Evolutionary conservation across 2,329 filamentous ascomycete genomes (phyloP).

Genomic region (Monosporascus sp.): DNA sequence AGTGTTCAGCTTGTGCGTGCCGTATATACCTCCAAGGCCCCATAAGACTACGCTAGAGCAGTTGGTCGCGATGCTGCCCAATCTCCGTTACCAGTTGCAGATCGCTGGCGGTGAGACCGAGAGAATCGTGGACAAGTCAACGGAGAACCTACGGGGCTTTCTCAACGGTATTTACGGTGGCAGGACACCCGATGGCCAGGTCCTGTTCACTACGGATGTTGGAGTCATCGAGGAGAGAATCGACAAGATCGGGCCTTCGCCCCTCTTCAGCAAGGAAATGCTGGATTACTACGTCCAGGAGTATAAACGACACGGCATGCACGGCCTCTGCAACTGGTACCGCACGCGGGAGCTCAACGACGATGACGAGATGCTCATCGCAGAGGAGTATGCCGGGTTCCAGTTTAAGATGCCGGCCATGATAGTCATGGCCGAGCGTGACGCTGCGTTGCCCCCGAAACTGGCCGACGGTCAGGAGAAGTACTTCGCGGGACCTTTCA

Average conservation of each 20-base stretch:
- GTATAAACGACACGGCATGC: slow-evolving; percentile 66
- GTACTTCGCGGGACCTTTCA: slow-evolving; percentile 53
- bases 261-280: slow-evolving; percentile 61
- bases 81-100: slow-evolving; percentile 82
- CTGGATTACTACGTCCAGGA: slow-evolving; percentile 71
- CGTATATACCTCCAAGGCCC: slow-evolving; percentile 54
- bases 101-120: slow-evolving; percentile 66
- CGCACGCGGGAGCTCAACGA: slow-evolving; percentile 66
- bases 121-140: slow-evolving; percentile 43
- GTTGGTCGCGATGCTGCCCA: slow-evolving; percentile 54
- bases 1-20: slow-evolving; percentile 77
- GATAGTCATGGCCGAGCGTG: slow-evolving; percentile 67
- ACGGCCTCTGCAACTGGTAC: slow-evolving; percentile 87
- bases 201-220: slow-evolving; percentile 50
- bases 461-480: slow-evolving; percentile 69
- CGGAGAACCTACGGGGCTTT: slow-evolving; percentile 61
- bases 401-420: slow-evolving; percentile 60
- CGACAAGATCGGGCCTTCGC: slow-evolving; percentile 47
- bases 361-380: slow-evolving; percentile 63
- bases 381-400: slow-evolving; percentile 55
- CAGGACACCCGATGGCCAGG: slow-evolving; percentile 46
- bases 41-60: slow-evolving; percentile 52
- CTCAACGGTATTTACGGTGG: slow-evolving; percentile 69
- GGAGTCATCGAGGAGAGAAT: slow-evolving; percentile 63
- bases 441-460: slow-evolving; percentile 65